Evolutionary conservation across 768 basidiomycete genomes (phyloP), one percentile per base, ranked within the genome.

Genomic region (Lentinus tigrinus): DNA sequence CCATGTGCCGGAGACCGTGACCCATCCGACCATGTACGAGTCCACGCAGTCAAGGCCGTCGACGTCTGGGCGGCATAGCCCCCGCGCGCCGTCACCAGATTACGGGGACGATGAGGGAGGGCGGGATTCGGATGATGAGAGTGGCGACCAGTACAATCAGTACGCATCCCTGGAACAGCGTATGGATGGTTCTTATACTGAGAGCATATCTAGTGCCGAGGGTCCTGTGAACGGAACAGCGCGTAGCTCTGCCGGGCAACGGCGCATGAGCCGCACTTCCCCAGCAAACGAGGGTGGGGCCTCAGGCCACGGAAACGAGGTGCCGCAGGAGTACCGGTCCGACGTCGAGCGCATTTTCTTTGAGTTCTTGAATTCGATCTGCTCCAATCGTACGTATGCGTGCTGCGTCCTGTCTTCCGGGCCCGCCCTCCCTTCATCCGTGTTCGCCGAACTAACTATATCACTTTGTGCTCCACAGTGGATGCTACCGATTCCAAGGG

Each of bases 401-500:
- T 48, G n/a, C 7, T 57, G 48, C 52, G 42, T 38, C 48, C 56
- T 26, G 37, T 13, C 21, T 34, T 51, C 48, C 49, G 48, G 39
- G 37, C 27, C 51, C 19, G 47, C 44, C 40, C 42, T 34, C n/a
- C 52, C 39, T 38, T 46, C 24, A 51, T 56, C 49, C 24, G 47
- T 55, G 40, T 50, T 27, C 55, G 54, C 62, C 52, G 58, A 51
- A 48, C 54, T 56, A 49, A n/a, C n/a, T 36, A 52, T 51, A 49
- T 64, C 67, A 46, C 66, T 54, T 52, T 39, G 54, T 54, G 59
- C 40, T 60, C 64, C 69, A 28, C 64, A 98, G 95, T 98, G 74
- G 93, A 97, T 57, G 89, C 91, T 4, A 90, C 87, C 48, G 97
- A 98, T 69, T 80, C 84, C 28, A 99, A 99, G 72, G 96, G 96